phyloP scores from a whole-genome alignment of 805 yeast species.

The Candida easanensis region DNA sequence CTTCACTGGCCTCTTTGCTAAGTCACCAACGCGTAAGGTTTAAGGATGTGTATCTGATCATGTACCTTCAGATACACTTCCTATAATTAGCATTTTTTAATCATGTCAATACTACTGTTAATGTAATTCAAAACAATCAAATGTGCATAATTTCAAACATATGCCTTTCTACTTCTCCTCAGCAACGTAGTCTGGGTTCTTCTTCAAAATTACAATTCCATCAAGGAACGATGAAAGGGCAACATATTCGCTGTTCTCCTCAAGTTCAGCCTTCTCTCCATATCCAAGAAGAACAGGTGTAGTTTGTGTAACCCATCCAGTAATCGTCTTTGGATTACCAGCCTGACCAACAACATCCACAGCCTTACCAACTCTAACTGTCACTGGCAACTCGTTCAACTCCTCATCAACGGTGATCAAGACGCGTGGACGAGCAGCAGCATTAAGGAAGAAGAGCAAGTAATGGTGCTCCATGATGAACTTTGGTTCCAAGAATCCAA shows the following conservation, averaged over 20 bases:
- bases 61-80: no score
- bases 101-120: background rate
- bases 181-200: constrained; percentile 81
- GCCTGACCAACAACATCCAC: constrained; percentile 99
- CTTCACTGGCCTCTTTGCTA: constrained; percentile 9
- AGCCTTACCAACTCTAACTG: constrained; percentile 97
- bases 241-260: constrained; percentile 83
- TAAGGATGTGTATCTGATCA: no score
- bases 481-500: constrained; percentile 82
- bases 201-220: constrained; percentile 89
- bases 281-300: constrained; percentile 92
- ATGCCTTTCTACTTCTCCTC: constrained; percentile 33
- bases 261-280: constrained; percentile 97
- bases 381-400: constrained; percentile 78
- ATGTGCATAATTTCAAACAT: no score
- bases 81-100: background rate
- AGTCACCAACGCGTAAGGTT: constrained; percentile 12
- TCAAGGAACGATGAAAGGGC: constrained; percentile 80
- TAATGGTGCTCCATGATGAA: constrained; percentile 83
- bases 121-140: no score
- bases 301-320: constrained; percentile 99
- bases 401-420: constrained; percentile 89
- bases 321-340: constrained; percentile 97
- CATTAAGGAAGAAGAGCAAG: constrained; percentile 78
- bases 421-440: constrained; percentile 91